These are phyloP conservation scores for Sphenostylis stenocarpa DNA, from an alignment of 306 rosid genomes.

Conservation along the genomic window DNA sequence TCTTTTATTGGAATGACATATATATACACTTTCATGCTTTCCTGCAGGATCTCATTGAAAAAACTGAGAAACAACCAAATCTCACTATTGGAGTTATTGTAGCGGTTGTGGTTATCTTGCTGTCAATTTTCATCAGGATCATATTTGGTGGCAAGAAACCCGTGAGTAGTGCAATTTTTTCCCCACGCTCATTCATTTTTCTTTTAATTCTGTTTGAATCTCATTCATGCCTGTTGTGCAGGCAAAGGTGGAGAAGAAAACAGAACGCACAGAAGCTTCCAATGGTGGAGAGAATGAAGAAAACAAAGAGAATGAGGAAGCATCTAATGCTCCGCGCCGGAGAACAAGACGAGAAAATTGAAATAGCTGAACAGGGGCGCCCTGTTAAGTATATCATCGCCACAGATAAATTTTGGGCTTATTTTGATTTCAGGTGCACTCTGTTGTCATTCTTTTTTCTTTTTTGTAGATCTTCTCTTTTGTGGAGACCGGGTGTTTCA, in stretches of 20 bases:
- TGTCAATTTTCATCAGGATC: constrained; percentile 58
- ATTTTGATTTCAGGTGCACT: constrained; percentile 39
- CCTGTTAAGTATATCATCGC: constrained; percentile 22
- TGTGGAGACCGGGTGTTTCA: constrained; percentile 31
- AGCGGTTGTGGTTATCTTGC: constrained; percentile 51
- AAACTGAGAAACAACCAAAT: constrained; percentile 86
- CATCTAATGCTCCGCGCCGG: constrained; percentile 64
- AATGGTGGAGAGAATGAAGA: constrained; percentile 56
- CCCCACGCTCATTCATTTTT: not conserved
- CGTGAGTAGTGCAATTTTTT: constrained; percentile 39
- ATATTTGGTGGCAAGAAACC: constrained; percentile 81
- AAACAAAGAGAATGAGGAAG: constrained; percentile 46
- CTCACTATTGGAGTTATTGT: constrained; percentile 70
- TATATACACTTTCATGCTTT: not conserved
- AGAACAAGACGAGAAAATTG: constrained; percentile 69
- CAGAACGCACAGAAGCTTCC: constrained; percentile 47
- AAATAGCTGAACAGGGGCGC: constrained; percentile 27
- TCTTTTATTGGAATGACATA: constrained; percentile 3
- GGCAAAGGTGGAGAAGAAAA: constrained; percentile 48
- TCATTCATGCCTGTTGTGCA: constrained; percentile 23
- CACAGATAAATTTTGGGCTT: constrained; percentile 39
- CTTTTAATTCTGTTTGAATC: not conserved
- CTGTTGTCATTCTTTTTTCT: not conserved
- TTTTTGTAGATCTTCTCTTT: constrained; percentile 29
- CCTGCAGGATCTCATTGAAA: constrained; percentile 82